Evolutionary conservation across 177 flowering plant species (phyloP).

Genomic region (Vitis hybrid): DNA sequence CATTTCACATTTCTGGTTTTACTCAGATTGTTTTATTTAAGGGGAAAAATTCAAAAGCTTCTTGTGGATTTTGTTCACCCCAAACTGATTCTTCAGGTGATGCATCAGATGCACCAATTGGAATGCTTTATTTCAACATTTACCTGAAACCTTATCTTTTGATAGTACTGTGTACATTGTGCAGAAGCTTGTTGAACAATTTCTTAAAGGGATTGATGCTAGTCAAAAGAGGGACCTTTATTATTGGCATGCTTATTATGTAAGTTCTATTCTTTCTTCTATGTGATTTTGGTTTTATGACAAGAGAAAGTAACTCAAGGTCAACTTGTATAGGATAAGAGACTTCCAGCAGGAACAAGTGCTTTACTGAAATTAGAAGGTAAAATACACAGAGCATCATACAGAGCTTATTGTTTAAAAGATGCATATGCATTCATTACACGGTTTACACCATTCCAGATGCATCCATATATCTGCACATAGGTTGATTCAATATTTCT

Average conservation of each 20-base stretch:
- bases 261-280: constrained; percentile 27
- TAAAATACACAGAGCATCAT: constrained; percentile 13
- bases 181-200: constrained; percentile 75
- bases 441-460: neutral
- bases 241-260: constrained; percentile 85
- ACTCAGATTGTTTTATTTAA: constrained; percentile 38
- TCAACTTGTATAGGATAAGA: constrained; percentile 54
- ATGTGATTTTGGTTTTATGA: neutral
- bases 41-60: constrained; percentile 60
- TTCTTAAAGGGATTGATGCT: constrained; percentile 54
- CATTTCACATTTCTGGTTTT: neutral
- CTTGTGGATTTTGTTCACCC: constrained; percentile 71
- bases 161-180: constrained; percentile 9
- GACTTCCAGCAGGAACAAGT: constrained; percentile 70
- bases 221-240: constrained; percentile 54
- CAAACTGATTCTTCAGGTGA: constrained; percentile 69
- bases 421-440: neutral
- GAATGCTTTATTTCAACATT: neutral
- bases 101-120: neutral
- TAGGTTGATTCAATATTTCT: neutral
- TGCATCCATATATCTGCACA: neutral
- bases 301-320: neutral
- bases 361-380: constrained; percentile 78
- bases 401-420: neutral
- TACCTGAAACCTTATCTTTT: neutral